phyloP scores from a whole-genome alignment of 2,329 filamentous ascomycete species.

The Ophiosphaerella narmari region DNA sequence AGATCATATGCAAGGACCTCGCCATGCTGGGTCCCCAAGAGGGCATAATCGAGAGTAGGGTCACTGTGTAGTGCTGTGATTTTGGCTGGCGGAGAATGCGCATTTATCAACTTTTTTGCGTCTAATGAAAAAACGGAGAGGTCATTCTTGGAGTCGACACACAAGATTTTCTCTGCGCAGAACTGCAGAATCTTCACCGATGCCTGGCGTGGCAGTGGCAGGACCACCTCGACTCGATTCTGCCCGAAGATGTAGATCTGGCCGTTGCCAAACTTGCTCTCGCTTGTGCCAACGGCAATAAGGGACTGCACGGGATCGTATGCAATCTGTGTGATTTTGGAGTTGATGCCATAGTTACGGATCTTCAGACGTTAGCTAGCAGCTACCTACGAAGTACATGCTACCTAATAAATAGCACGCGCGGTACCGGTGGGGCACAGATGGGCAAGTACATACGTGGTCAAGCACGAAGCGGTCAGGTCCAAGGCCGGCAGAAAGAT shows the following conservation, averaged over 20 bases:
- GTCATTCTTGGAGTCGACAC: slow-evolving; percentile 84
- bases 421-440: slow-evolving; percentile 15
- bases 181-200: slow-evolving; percentile 83
- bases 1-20: slow-evolving; percentile 93
- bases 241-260: slow-evolving; percentile 90
- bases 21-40: slow-evolving; percentile 80
- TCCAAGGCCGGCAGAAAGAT: slow-evolving; percentile 80
- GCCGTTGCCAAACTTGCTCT: slow-evolving; percentile 82
- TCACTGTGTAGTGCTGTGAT: slow-evolving; percentile 79
- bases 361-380: slow-evolving; percentile 34
- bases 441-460: slow-evolving; percentile 60
- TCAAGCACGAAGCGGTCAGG: slow-evolving; percentile 81
- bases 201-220: slow-evolving; percentile 71
- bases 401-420: neutral
- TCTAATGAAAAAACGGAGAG: slow-evolving; percentile 81
- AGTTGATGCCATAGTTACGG: slow-evolving; percentile 61
- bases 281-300: slow-evolving; percentile 86
- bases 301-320: slow-evolving; percentile 95
- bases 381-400: neutral
- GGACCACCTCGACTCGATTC: slow-evolving; percentile 74
- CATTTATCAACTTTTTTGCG: slow-evolving; percentile 67
- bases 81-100: slow-evolving; percentile 75
- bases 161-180: slow-evolving; percentile 82
- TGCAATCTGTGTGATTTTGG: slow-evolving; percentile 73
- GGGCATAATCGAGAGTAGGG: slow-evolving; percentile 89